A percentile compares a stretch with the other conserved stretches of the same genome.
phyloP scores from a whole-genome alignment of 306 rosid species.

The Prunus mongolica region DNA sequence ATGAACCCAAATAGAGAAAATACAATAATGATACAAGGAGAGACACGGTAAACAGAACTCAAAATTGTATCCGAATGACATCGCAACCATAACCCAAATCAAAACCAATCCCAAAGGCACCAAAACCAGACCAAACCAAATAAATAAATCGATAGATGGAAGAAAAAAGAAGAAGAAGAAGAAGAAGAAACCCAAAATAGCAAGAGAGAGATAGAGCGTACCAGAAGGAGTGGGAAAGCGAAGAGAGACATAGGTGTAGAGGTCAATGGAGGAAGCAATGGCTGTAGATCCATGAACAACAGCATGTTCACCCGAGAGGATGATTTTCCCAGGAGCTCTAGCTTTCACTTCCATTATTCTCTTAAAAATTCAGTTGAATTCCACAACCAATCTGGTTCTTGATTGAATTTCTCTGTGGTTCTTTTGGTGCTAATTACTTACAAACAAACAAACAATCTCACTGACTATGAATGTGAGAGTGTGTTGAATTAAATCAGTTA shows the following conservation, averaged over 20 bases:
- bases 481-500: neutral
- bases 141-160: neutral
- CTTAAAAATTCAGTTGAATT: neutral
- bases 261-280: conserved; percentile 74
- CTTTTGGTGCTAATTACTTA: neutral
- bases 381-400: neutral
- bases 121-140: neutral
- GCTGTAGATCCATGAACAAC: conserved; percentile 98
- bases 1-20: neutral
- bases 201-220: conserved; percentile 16
- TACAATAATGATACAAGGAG: neutral
- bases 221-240: conserved; percentile 71
- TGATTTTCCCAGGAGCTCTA: conserved; percentile 92
- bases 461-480: neutral
- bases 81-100: neutral
- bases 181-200: neutral
- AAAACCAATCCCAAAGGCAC: neutral
- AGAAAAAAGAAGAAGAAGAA: no score
- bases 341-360: conserved; percentile 67
- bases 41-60: neutral
- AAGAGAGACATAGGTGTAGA: conserved; percentile 69
- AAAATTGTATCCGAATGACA: conserved; percentile 9
- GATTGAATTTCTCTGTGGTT: neutral
- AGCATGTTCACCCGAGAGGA: conserved; percentile 89
- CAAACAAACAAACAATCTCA: no score